Base-by-base conservation (phyloP, 2,329 filamentous ascomycete genomes). In the Trichoderma sp. region DNA sequence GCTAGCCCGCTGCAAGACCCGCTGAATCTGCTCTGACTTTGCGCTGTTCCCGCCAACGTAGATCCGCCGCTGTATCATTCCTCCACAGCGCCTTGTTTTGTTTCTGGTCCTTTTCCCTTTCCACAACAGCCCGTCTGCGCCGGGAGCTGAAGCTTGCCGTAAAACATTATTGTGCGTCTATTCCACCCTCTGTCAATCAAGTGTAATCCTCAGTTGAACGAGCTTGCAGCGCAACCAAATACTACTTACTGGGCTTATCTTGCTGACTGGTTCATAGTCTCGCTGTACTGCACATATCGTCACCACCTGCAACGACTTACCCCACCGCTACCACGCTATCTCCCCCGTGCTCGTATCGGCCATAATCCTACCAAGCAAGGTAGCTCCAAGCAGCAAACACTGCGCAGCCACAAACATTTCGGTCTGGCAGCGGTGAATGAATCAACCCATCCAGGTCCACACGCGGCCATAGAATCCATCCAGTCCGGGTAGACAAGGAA, bases 301-400 rank as follows among this genome's bases (percentile, higher is more conserved):
- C 55, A 24, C 59, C 39, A 5, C 16, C 51, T 32, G 61, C 63
- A 34, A 66, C 43, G 26, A 52, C 34, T 66, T 43, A 66, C 56
- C 65, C 55, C 65, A 60, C 65, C 49, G 51, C 39, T 67, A 46
- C 68, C 32, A 16, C 49, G 49, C 61, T 65, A 56, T 37, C 24
- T 46, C 52, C 30, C 52, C 52, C 52, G 60, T 54, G 37, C 51
- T 49, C 52, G 37, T 58, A n/a, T 39, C 37, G 0, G 34, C 10
- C 39, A 46, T 30, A 34, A 43, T n/a, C 39, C 39, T 43, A 7
- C 39, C 32, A 34, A 34, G 32, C 6, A 14, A 43, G 39, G 39
- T 43, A 43, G 16, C 39, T 43, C 26, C 24, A n/a, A 30, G 10
- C 24, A 28, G 14, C 10, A 18, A 26, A 24, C 63, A 37, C n/a